A percentile compares a stretch with the other conserved stretches of the same genome.
These are phyloP conservation scores for Fraxinus dipetala DNA, from an alignment of 305 asterid genomes.

Conservation along the genomic window DNA sequence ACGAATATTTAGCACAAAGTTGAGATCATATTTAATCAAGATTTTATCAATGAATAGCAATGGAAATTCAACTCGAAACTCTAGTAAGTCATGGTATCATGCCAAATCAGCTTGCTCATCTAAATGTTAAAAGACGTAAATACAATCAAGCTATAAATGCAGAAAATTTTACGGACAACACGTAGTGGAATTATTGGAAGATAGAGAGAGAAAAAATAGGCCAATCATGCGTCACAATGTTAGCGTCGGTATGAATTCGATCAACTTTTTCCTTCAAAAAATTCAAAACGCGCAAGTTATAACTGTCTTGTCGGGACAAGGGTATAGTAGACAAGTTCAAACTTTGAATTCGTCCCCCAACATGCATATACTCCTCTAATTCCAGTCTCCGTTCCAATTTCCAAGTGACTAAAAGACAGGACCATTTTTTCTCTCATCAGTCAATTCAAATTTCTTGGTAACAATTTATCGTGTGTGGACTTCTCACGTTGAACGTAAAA, in stretches of 20 bases:
- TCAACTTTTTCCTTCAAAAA: not conserved
- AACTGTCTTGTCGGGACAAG: not conserved
- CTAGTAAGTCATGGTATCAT: not conserved
- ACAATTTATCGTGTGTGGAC: not conserved
- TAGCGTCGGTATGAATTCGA: too few species aligned
- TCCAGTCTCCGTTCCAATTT: not conserved
- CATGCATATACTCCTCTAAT: not conserved
- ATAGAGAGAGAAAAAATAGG: not conserved
- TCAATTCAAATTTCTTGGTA: not conserved
- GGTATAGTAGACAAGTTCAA: not conserved
- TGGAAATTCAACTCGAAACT: not conserved
- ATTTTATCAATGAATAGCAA: not conserved
- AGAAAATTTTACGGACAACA: too few species aligned
- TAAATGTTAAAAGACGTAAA: not conserved
- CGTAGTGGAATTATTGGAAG: not conserved
- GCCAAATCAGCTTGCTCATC: not conserved
- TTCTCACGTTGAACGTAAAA: too few species aligned
- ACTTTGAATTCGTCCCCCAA: not conserved
- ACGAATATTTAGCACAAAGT: not conserved
- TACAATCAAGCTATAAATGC: not conserved
- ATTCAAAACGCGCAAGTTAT: not conserved
- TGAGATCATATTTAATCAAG: not conserved
- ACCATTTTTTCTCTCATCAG: not conserved
- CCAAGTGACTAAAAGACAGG: not conserved
- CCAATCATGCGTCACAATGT: too few species aligned